Evolutionary conservation across 495 filamentous ascomycete species (phyloP), one percentile per base, ranked within the genome.

Genomic region (Penicilliopsis zonata): DNA sequence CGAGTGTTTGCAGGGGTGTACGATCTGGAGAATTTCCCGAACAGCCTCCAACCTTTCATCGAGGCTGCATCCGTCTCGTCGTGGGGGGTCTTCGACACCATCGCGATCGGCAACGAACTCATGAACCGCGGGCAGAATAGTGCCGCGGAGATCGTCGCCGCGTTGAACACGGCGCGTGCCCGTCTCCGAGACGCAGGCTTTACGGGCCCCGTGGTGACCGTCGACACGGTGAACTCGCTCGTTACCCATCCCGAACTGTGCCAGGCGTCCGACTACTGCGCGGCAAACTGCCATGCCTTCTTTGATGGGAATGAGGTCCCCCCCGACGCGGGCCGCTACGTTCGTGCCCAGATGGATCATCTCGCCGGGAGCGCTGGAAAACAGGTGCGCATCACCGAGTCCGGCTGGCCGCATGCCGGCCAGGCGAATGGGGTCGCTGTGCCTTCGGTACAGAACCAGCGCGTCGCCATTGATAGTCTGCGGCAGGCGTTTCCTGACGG

Each of bases 231-330:
- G 44, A 62, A 73, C 9, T 73, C 78, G 1, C 63, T 78, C 17
- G 55, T 75, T 33, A 45, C 53, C 23, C 72, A 94, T 38, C 78
- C 81, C 0, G 53, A 68, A 35, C 59, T 94, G 28, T 93, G 86
- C 55, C 47, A 74, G 6, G 65, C 55, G 16, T 80, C 76, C 5
- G 86, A 92, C 41, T 84, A 79, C 53, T 82, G 76, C 43, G 80
- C 85, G 1, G 72, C 78, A 22, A 94, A 94, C 46, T 67, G 72
- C 37, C 86, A 94, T 46, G 70, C 85, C 9, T 94, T 86, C 63
- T 94, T 93, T 49, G 79, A 88, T 39, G 55, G 63, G 2, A 68
- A 64, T 7, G 63, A 70, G 18, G 45, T 37, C 5, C 59, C 86
- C 4, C 46, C 55, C 1, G 49, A 61, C 17, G 71, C 86, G 5